Evolutionary conservation across 306 rosid species (phyloP), one percentile per base, ranked within the genome.

Genomic region (Trifolium repens): DNA sequence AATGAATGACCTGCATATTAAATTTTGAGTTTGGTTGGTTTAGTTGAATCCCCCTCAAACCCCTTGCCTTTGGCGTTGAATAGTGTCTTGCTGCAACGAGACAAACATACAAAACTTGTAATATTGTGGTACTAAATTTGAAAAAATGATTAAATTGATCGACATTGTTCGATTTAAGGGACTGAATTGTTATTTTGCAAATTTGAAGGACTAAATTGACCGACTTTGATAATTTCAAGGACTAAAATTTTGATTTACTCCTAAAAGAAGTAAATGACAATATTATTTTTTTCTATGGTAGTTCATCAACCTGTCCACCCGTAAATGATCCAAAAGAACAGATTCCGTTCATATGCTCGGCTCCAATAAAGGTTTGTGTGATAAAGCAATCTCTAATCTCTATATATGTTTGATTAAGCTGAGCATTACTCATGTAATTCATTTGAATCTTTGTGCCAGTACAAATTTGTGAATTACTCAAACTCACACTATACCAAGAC

Each of bases 281-380:
- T 22, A 22, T 22, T 22, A 22, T 5, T 53, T 74, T 63, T 58
- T 71, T 0, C 24, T 22, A 52, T 85, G 77, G 74, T 83, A 93
- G 98, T 72, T 80, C 94, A 69, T 85, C 97, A 3, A 64, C 81
- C 13, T 91, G 97, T 79, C 86, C 91, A 11, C 78, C 82, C 6
- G 69, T 61, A 5, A 63, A 78, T 80, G 84, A 91, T 42, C 73
- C 78, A 3, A 84, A 42, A 77, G 90, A 83, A 35, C 73, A 74
- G 79, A 69, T 72, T 68, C 98, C 98, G 13, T 85, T 75, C 54
- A 89, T 89, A 68, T 93, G 98, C 84, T 68, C 93, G 14, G 84
- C 97, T 59, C 97, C 98, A 0, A 85, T 89, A 57, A 93, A 91
- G 93, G 96, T 87, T 3, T 15, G 42, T 80, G 7, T 2, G 4